Conservation (phyloP, 768 basidiomycete genomes). For the Termitomyces sp. region DNA sequence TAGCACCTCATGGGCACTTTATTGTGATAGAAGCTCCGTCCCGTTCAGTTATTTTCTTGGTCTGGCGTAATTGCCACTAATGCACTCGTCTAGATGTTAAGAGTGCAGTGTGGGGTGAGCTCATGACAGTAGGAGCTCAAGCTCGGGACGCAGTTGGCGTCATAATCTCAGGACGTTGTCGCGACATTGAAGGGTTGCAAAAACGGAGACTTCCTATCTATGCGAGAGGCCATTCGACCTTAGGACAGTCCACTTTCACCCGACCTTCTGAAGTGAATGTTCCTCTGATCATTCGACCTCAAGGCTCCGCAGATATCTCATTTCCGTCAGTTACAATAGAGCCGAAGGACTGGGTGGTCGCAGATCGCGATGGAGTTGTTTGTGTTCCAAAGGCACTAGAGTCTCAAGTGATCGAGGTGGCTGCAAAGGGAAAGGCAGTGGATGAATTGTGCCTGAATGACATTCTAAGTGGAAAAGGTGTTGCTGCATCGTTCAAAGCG, state of each 20-base stretch:
- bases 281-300: conserved; percentile 49
- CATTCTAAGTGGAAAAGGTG: conserved; percentile 67
- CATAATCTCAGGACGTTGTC: conserved; percentile 79
- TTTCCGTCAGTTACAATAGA: conserved; percentile 55
- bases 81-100: conserved; percentile 46
- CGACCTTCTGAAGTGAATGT: conserved; percentile 74
- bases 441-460: conserved; percentile 74
- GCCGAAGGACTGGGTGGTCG: conserved; percentile 82
- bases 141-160: conserved; percentile 67
- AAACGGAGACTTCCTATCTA: conserved; percentile 73
- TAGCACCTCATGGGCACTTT: conserved; percentile 56
- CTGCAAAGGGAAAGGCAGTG: conserved; percentile 51
- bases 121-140: conserved; percentile 85
- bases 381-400: conserved; percentile 59
- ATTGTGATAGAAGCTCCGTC: conserved; percentile 73
- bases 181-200: conserved; percentile 79
- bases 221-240: conserved; percentile 74
- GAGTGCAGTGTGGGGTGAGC: conserved; percentile 89
- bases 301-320: conserved; percentile 26
- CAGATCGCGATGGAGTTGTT: conserved; percentile 87
- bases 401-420: conserved; percentile 51
- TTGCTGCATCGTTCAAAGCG: conserved; percentile 73
- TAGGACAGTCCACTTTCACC: conserved; percentile 83
- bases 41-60: conserved; percentile 34
- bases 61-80: conserved; percentile 15